Evolutionary conservation across 441 rosid genomes (phyloP), one percentile per base, ranked within the genome.

Genomic region (Populus tomentosa): DNA sequence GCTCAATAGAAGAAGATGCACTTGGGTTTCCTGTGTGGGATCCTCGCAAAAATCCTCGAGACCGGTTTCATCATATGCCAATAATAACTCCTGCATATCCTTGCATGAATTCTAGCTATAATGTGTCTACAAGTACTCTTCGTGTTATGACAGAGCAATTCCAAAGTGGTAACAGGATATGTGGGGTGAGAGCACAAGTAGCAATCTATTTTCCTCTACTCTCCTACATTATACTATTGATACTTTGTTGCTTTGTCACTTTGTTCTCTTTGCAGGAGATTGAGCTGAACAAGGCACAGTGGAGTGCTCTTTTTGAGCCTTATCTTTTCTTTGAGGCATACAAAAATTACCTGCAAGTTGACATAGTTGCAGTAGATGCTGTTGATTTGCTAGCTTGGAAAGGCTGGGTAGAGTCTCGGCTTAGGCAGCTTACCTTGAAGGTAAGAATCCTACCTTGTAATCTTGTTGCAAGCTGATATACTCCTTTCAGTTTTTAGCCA

Each of bases 21-120:
- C 90, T 91, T 79, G 98, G 98, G 56, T 92, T 94, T 85, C 83
- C 90, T 67, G 89, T 91, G 9, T 91, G 95, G 95, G 93, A 89
- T 83, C 93, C 93, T 36, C 90, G 95, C 69, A 87, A 80, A 82
- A 88, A 91, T 76, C 92, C 85, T 36, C 90, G 92, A 35, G 92
- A 89, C 69, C 80, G 88, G 65, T 86, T 81, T 70, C 92, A 91
- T 85, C 92, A 70, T 62, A 91, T 91, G 95, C 93, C 95, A 56
- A 89, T 91, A 64, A 91, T 91, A 73, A 91, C 93, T 53, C 95
- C 92, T 75, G 92, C 93, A 36, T 91, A 91, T 71, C 95, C 95
- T 30, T 91, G 93, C 74, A 87, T 88, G 93, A 91, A 91, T 85
- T 91, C 95, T 79, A 91, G 93, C 83, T 91, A 91, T 74, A 91